Evolutionary conservation across 2,329 filamentous ascomycete species (phyloP).

Genomic region (Penicillium sclerotigenum): DNA sequence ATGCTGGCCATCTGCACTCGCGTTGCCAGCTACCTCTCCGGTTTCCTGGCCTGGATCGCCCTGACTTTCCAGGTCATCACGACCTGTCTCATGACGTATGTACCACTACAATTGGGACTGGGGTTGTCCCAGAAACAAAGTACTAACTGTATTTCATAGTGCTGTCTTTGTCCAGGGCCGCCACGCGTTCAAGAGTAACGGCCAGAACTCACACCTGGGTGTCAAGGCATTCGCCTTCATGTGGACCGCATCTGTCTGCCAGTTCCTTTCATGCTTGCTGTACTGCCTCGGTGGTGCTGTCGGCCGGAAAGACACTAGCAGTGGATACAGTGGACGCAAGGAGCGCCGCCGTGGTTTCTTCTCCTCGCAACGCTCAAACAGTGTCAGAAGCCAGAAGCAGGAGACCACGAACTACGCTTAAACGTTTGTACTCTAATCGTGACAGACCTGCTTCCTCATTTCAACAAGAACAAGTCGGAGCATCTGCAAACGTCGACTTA

Average conservation of each 20-base stretch:
- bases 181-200: constrained; percentile 52
- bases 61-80: constrained; percentile 58
- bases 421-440: background rate
- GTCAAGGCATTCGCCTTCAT: constrained; percentile 60
- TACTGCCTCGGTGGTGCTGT: constrained; percentile 52
- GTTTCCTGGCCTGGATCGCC: constrained; percentile 52
- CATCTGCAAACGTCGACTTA: background rate
- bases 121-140: background rate
- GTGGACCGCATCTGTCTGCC: constrained; percentile 56
- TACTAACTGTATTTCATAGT: constrained; percentile 37
- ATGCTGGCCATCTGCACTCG: constrained; percentile 51
- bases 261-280: constrained; percentile 54
- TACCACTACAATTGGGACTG: constrained; percentile 16
- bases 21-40: constrained; percentile 51
- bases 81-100: constrained; percentile 62
- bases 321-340: constrained; percentile 37
- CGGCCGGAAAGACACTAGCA: constrained; percentile 25
- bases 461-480: background rate
- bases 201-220: constrained; percentile 52
- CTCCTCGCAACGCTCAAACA: constrained; percentile 28
- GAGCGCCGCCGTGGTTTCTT: constrained; percentile 41
- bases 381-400: constrained; percentile 31
- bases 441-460: background rate
- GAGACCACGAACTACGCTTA: constrained; percentile 21
- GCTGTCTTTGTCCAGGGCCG: constrained; percentile 60